Percentiles rank a stretch among this genome's conserved stretches.
phyloP scores from a whole-genome alignment of 2,329 filamentous ascomycete genomes.

The Trichothecium roseum region DNA sequence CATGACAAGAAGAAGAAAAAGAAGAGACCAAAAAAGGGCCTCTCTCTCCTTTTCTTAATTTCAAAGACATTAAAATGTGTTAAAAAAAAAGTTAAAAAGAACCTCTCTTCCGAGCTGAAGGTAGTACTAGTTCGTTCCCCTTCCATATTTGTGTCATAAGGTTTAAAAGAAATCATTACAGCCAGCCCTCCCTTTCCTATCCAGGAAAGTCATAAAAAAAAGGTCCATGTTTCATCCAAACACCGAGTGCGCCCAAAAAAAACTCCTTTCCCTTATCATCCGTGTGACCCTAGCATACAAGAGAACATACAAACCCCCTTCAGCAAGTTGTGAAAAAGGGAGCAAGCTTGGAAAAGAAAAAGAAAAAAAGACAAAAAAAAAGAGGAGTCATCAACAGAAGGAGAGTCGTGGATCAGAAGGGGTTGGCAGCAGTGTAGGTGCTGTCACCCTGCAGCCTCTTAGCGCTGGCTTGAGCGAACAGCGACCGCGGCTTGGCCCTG shows the following conservation, averaged over 20 bases:
- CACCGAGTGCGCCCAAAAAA: not conserved
- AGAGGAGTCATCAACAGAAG: constrained; percentile 2
- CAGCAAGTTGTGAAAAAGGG: not conserved
- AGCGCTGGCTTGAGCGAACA: constrained; percentile 55
- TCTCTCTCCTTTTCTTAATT: no score
- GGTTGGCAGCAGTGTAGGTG: constrained; percentile 28
- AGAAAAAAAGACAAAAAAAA: constrained; percentile 1
- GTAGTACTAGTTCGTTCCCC: no score
- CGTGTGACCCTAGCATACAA: no score
- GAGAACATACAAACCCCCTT: no score
- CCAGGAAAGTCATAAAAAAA: not conserved
- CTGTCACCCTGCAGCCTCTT: constrained; percentile 47
- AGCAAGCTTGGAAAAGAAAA: not conserved
- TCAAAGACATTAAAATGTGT: no score
- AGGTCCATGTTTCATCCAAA: not conserved
- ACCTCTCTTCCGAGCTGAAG: no score
- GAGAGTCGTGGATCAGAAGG: constrained; percentile 5
- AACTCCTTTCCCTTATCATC: not conserved
- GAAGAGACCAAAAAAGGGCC: no score
- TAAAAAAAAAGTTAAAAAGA: no score
- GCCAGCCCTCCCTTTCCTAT: no score
- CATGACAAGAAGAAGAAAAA: not conserved
- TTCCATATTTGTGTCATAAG: no score
- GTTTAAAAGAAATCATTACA: no score
- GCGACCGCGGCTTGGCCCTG: constrained; percentile 56